Evolutionary conservation across 768 basidiomycete genomes (phyloP).

Genomic region (Lactarius akahatsu): DNA sequence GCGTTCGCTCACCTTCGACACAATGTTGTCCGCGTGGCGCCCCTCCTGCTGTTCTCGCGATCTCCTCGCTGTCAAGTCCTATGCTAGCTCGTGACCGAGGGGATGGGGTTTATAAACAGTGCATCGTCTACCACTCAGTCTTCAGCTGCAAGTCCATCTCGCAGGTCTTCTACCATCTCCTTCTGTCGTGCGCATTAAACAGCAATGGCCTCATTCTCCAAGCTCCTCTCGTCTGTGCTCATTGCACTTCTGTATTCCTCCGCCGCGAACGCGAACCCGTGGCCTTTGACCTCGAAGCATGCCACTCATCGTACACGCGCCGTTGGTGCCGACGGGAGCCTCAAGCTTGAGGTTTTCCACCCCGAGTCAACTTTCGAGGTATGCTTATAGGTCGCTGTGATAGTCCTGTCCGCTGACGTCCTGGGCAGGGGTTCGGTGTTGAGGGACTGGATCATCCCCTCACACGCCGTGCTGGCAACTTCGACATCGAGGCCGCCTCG

Average conservation of each 20-base stretch:
- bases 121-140: background rate
- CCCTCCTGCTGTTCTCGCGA: background rate
- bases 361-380: constrained; percentile 35
- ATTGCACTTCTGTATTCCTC: constrained; percentile 32
- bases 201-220: constrained; percentile 29
- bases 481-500: constrained; percentile 31
- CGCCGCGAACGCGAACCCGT: constrained; percentile 30
- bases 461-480: constrained; percentile 28
- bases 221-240: constrained; percentile 31
- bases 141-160: background rate
- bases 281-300: constrained; percentile 29
- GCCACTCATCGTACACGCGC: constrained; percentile 32
- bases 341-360: constrained; percentile 33
- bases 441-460: constrained; percentile 32
- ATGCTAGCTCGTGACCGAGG: background rate
- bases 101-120: background rate
- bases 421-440: constrained; percentile 32
- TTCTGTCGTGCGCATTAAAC: background rate
- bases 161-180: background rate
- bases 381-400: background rate
- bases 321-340: constrained; percentile 23
- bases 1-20: background rate
- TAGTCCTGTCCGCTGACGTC: background rate
- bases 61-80: background rate
- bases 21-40: background rate